These are phyloP conservation scores for Boletus sensibilis DNA, from an alignment of 768 basidiomycete genomes.

Conservation along the genomic window DNA sequence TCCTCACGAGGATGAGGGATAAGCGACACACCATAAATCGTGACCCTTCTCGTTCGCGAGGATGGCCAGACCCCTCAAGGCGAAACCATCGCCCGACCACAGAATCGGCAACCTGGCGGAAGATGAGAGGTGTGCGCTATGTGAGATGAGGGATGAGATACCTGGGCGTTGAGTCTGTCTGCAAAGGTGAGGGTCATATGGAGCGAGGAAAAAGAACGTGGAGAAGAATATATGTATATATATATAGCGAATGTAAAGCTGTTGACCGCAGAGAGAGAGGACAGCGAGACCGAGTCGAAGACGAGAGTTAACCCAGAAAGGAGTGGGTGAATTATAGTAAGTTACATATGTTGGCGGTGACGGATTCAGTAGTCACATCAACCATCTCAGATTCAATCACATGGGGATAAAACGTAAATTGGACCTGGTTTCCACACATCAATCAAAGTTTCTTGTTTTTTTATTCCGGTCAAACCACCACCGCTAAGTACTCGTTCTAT, in stretches of 20 bases:
- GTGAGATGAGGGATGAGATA: conserved; percentile 9
- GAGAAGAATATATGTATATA: background rate
- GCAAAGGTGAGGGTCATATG: conserved; percentile 39
- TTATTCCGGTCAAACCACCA: background rate
- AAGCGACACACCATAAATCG: conserved; percentile 50
- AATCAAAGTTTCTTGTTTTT: background rate
- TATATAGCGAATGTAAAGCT: conserved; percentile 24
- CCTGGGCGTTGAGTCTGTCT: conserved; percentile 44
- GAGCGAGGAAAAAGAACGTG: conserved; percentile 21
- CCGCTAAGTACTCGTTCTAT: no score
- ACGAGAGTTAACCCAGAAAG: background rate
- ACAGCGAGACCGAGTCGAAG: conserved; percentile 7
- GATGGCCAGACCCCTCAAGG: conserved; percentile 68
- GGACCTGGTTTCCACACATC: conserved; percentile 9
- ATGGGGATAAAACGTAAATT: conserved; percentile 27
- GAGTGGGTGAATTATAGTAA: conserved; percentile 3
- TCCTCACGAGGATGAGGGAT: background rate
- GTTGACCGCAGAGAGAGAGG: conserved; percentile 1
- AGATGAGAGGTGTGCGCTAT: background rate
- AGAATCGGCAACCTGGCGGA: conserved; percentile 39
- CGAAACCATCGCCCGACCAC: conserved; percentile 64
- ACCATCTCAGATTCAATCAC: conserved; percentile 20
- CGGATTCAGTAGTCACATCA: conserved; percentile 13
- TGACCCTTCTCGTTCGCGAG: conserved; percentile 60
- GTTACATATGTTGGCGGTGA: conserved; percentile 9